Base-by-base conservation (phyloP, 139 green algal genomes). In the Tetratostichococcus sp. region DNA sequence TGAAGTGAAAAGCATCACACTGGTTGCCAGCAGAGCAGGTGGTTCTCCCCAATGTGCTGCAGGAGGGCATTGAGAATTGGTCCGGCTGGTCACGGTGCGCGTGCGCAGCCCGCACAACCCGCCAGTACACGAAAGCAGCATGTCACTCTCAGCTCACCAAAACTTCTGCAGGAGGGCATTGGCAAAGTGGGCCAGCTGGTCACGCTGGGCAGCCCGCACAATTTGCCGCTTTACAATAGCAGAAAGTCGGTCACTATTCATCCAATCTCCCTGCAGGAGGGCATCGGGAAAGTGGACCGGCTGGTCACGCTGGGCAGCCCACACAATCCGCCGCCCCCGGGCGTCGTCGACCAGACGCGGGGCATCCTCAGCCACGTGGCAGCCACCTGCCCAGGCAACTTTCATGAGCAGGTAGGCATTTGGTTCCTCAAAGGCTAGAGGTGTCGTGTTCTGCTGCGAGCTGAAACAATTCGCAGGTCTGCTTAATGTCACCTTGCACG, bases 341-440 rank as follows among this genome's bases (percentile, higher is more conserved):
- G 91, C 4, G 84, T 96, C 0, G 70, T 97, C 23, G 94, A 98
- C 77, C 94, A 98, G 83, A 98, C 94, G 16, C 81, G 94, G 16
- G 94, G 94, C 67, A 96, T 98, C 67, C 85, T 98, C 2, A 92
- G 75, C 16, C 92, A 86, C 69, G 85, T 91, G 50, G 79, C 84
- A 17, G 83, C 93, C 31, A 83, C 81, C 22, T 83, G 73, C 42
- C 89, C 89, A 19, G 89, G 89, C 17, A 65, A 69, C 32, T 73
- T 72, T 43, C 75, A 79, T 25, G 34, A 69, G 6, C 69, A 76
- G 30, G 35, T 26, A 26, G 8, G 39, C n/a, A n/a, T n/a, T n/a
- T n/a, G n/a, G n/a, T n/a, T n/a, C n/a, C n/a, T n/a, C n/a, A n/a
- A n/a, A n/a, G n/a, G n/a, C n/a, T n/a, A n/a, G n/a, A n/a, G n/a